Evolutionary conservation across 306 rosid species (phyloP).

Genomic region (Lathyrus tuberosus): DNA sequence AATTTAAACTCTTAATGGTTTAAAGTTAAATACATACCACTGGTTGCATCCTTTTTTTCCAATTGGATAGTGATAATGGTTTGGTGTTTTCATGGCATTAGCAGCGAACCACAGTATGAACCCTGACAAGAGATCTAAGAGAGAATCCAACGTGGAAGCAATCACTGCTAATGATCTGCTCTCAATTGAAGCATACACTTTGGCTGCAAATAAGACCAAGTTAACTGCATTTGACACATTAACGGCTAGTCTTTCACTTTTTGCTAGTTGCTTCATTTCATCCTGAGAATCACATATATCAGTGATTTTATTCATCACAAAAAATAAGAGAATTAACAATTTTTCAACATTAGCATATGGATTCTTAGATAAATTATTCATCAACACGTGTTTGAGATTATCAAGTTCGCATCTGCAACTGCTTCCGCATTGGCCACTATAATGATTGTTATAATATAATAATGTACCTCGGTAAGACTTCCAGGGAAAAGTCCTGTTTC

Average conservation of each 20-base stretch:
- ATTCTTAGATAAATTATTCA: not conserved
- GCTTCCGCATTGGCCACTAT: not conserved
- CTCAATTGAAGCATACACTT: constrained; percentile 66
- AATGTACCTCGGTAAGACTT: constrained; percentile 64
- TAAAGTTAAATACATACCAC: constrained; percentile 45
- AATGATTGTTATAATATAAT: constrained; percentile 23
- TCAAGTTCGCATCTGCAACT: not conserved
- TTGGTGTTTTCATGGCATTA: constrained; percentile 69
- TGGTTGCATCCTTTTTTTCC: constrained; percentile 92
- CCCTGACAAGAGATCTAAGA: constrained; percentile 83
- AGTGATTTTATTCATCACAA: not conserved
- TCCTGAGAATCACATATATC: constrained; percentile 48
- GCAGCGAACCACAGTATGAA: constrained; percentile 85
- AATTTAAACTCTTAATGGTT: not conserved
- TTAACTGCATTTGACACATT: constrained; percentile 60
- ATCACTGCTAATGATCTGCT: constrained; percentile 78
- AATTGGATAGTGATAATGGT: constrained; percentile 73
- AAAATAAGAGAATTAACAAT: not conserved
- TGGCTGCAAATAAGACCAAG: constrained; percentile 65
- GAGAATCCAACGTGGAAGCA: constrained; percentile 89
- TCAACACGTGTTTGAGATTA: not conserved
- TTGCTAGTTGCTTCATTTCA: constrained; percentile 66
- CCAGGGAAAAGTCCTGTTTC: constrained; percentile 66
- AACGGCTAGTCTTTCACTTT: constrained; percentile 64
- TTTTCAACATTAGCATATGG: not conserved